Evolutionary conservation across 306 rosid genomes (phyloP), one percentile per base, ranked within the genome.

Genomic region (Gastrolobium bilobum): DNA sequence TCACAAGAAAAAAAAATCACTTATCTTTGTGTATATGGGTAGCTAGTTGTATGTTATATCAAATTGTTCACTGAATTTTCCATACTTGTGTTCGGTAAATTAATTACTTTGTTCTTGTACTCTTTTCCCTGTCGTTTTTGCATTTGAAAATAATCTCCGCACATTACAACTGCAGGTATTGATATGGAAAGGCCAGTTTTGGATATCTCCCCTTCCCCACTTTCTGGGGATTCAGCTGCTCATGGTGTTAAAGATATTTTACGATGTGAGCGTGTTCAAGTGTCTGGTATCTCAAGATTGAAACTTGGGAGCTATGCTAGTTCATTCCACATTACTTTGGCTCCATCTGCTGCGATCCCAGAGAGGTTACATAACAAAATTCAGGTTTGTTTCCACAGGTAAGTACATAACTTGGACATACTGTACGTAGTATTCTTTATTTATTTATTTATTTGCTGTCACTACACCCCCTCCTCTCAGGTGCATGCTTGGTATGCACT

Each of bases 331-430:
- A 43, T 91, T 84, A 81, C 90, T 61, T 67, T 87, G 86, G 85
- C 79, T 85, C 89, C 93, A 7, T 89, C 96, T 10, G 86, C 70
- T 35, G 86, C 42, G 4, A 86, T 91, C 47, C 94, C 93, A 7
- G 97, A 93, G 67, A 86, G 71, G 72, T 73, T 81, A 6, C 90
- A 88, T 81, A 10, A 57, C 71, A 91, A 58, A 87, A 81, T 93
- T 65, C 89, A 84, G 75, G 79, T 93, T 77, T 93, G 91, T 81
- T 87, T 91, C 72, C 97, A 89, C 78, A 58, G 90, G 97, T 89
- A 84, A 79, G 91, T 43, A 10, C 64, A 64, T 42, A 78, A 29
- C 34, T 47, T 68, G 83, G 65, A n/a, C 40, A 2, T 61, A 63
- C 20, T 37, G 8, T 48, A 33, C 52, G 30, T 38, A 10, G 20